phyloP scores from a whole-genome alignment of 2,329 filamentous ascomycete species.

The Penicillium brasilianum region DNA sequence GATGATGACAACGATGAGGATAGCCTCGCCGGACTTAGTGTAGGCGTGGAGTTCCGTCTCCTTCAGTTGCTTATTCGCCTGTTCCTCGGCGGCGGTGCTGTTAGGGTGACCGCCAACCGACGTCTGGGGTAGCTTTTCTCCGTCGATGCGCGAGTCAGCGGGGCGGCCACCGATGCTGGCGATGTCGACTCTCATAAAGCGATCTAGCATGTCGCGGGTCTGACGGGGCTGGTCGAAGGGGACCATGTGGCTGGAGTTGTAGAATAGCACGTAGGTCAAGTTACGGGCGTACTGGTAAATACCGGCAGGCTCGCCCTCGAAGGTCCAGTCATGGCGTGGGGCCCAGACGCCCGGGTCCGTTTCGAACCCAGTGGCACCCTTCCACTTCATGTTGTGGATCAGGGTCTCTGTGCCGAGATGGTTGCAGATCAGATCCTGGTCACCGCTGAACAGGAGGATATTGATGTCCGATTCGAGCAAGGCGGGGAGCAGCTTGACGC shows the following conservation, averaged over 20 bases:
- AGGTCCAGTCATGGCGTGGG: constrained; percentile 90
- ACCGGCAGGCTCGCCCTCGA: constrained; percentile 84
- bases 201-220: constrained; percentile 93
- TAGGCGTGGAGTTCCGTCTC: constrained; percentile 89
- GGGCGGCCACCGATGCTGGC: constrained; percentile 81
- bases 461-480: constrained; percentile 74
- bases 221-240: constrained; percentile 90
- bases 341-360: constrained; percentile 84
- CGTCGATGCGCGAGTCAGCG: constrained; percentile 79
- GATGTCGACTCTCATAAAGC: constrained; percentile 93
- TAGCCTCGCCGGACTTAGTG: constrained; percentile 82
- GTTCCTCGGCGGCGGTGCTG: constrained; percentile 68
- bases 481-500: constrained; percentile 75
- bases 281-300: constrained; percentile 96
- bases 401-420: constrained; percentile 90
- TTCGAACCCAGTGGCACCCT: constrained; percentile 89
- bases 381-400: constrained; percentile 90
- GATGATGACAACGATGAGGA: constrained; percentile 79
- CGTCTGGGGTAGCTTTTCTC: constrained; percentile 78
- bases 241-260: constrained; percentile 98
- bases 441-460: constrained; percentile 87
- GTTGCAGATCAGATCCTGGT: constrained; percentile 95
- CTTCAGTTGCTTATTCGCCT: constrained; percentile 74
- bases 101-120: constrained; percentile 76
- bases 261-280: constrained; percentile 91